Evolutionary conservation across 345 rosid genomes (phyloP).

Genomic region (Arabidopsis arenosa): DNA sequence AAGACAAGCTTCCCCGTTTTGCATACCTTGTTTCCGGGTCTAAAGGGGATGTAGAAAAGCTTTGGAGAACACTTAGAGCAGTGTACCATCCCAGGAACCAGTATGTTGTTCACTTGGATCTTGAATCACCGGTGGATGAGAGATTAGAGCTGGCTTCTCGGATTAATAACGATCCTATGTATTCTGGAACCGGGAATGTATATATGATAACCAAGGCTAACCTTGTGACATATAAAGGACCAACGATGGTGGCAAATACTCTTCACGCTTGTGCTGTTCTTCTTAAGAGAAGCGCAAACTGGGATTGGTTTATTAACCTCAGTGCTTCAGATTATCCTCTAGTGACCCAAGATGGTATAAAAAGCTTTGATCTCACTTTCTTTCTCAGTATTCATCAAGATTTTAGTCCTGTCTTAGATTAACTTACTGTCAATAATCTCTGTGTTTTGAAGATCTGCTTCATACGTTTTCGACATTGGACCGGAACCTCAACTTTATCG

Average conservation of each 20-base stretch:
- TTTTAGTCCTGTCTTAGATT: constrained; percentile 1
- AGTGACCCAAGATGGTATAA: constrained; percentile 91
- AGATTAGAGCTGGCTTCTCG: constrained; percentile 79
- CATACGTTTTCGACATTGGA: constrained; percentile 67
- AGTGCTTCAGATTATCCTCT: constrained; percentile 99
- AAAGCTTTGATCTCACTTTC: constrained; percentile 32
- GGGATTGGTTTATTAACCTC: constrained; percentile 99
- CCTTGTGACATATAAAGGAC: constrained; percentile 98
- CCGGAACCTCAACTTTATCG: constrained; percentile 82
- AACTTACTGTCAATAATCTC: constrained; percentile 29
- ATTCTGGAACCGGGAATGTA: constrained; percentile 74
- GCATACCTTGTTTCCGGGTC: constrained; percentile 98
- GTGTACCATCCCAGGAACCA: constrained; percentile 93
- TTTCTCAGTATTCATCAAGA: constrained; percentile 18
- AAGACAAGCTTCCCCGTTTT: constrained; percentile 68
- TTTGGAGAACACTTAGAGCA: constrained; percentile 94
- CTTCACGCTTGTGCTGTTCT: constrained; percentile 98
- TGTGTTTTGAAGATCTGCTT: constrained; percentile 73
- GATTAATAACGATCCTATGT: constrained; percentile 71
- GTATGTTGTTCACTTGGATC: constrained; percentile 92
- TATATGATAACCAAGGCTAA: constrained; percentile 88
- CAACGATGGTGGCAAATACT: constrained; percentile 98
- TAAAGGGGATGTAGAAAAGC: constrained; percentile 89
- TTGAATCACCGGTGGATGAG: constrained; percentile 84
- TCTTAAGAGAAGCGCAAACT: constrained; percentile 76